Base-by-base conservation (phyloP, 352 stramenopile species). In the Globisporangium abappressorium region DNA sequence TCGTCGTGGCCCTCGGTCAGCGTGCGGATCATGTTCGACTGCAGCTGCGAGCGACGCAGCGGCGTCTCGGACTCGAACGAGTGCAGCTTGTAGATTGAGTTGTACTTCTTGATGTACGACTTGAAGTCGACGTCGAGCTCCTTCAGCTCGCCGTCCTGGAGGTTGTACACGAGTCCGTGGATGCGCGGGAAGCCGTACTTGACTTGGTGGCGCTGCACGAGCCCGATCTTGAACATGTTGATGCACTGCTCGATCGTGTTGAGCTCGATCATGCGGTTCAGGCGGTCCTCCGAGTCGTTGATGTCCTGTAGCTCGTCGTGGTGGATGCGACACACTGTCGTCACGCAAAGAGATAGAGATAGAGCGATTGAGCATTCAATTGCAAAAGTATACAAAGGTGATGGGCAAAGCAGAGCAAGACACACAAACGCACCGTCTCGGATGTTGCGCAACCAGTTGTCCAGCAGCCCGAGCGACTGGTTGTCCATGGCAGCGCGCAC, bases 231-330 rank as follows among this genome's bases (percentile, higher is more conserved):
- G 74, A 94, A 96, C 36, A 97, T 78, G 75, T 97, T 97, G 64
- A 97, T 91, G 71, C 88, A 96, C 80, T 97, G 90, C 72, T 97
- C 90, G 58, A 93, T 80, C 15, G 88, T 94, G 80, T 96, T 97
- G 41, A 97, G 82, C 76, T 96, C 90, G 41, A 97, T 82, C 57
- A 91, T 85, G 66, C 87, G 84, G 64, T 89, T 81, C 49, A 93
- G 70, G 2, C 91, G 88, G 67, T 89, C 72, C 24, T 97, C 83
- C 24, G 74, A 68, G 78, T 98, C 80, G 1, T 84, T 66, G 56
- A 98, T 98, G 24, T 72, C 65, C 43, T 82, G 57, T n/a, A 98
- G 77, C 73, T 98, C 92, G 24, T 93, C 77, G 43, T 91, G 79
- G 78, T 98, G 92, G 14, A 98, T 68, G 47, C 92, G 89, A 22